phyloP scores from a whole-genome alignment of 1,284 basidiomycete genomes.

The Clitocybe nebularis region DNA sequence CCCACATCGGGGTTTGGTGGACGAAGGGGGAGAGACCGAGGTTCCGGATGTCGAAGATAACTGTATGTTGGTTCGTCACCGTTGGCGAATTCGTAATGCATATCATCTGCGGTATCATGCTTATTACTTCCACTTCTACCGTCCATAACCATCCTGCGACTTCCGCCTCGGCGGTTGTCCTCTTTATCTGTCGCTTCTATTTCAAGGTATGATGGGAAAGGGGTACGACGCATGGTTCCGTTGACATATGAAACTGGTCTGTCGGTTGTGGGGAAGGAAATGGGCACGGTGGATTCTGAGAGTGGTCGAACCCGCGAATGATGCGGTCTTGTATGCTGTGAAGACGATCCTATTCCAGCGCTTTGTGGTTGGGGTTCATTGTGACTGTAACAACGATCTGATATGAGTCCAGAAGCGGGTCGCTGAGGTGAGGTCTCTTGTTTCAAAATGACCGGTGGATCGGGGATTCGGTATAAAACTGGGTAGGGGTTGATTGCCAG shows the following conservation, averaged over 20 bases:
- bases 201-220: slow-evolving; percentile 8
- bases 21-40: background rate
- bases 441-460: background rate
- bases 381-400: no score
- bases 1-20: no score
- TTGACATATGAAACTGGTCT: slow-evolving; percentile 16
- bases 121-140: background rate
- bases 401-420: background rate
- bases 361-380: no score
- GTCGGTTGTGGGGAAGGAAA: slow-evolving; percentile 6
- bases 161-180: background rate
- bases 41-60: background rate
- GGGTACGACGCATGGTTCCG: slow-evolving; percentile 16
- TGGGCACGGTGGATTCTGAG: slow-evolving; percentile 1
- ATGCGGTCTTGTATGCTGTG: background rate
- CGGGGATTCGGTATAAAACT: no score
- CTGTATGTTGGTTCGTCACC: background rate
- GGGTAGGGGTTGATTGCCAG: no score
- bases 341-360: background rate
- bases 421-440: background rate
- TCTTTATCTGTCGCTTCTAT: background rate
- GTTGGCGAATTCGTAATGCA: background rate
- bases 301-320: background rate
- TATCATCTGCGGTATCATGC: background rate
- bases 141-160: background rate